Percentiles rank a stretch among this genome's conserved stretches.
These are phyloP conservation scores for Podila clonocystis DNA, from an alignment of 192 early-diverging fungal genomes.

Conservation along the genomic window DNA sequence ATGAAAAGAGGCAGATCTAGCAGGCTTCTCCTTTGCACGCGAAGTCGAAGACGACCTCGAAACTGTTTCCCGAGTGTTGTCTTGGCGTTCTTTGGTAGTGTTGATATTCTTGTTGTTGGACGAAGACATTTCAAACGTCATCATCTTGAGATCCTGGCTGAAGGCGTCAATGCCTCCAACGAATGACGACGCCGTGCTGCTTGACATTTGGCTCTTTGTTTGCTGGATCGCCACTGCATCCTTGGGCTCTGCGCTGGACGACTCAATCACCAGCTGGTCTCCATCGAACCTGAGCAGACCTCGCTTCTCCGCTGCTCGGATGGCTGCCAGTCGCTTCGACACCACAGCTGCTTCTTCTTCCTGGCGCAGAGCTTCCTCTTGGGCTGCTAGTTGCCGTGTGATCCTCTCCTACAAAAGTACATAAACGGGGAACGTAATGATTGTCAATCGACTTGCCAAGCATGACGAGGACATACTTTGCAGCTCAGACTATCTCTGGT, in stretches of 20 bases:
- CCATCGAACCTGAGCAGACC: conserved; percentile 40
- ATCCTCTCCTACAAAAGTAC: conserved; percentile 27
- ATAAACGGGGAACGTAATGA: background rate
- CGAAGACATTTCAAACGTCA: conserved; percentile 13
- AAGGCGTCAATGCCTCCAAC: conserved; percentile 42
- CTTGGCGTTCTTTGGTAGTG: background rate
- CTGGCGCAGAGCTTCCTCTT: conserved; percentile 37
- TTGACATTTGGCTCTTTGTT: background rate
- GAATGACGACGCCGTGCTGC: conserved; percentile 28
- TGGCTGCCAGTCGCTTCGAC: conserved; percentile 25
- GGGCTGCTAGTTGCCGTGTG: conserved; percentile 30
- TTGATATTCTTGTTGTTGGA: background rate
- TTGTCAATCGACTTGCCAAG: background rate
- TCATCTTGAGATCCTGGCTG: conserved; percentile 43
- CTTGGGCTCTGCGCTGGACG: background rate
- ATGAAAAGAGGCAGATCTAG: background rate
- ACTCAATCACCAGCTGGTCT: conserved; percentile 17
- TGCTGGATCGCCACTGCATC: background rate
- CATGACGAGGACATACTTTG: background rate
- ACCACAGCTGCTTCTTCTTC: conserved; percentile 35
- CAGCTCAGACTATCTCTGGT: background rate
- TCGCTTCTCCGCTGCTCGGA: conserved; percentile 34
- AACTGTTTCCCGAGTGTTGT: background rate
- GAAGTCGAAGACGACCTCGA: background rate
- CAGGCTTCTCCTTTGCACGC: background rate